These are phyloP conservation scores for Flaveria sonorensis DNA, from an alignment of 129 eudicot genomes.

Conservation along the genomic window DNA sequence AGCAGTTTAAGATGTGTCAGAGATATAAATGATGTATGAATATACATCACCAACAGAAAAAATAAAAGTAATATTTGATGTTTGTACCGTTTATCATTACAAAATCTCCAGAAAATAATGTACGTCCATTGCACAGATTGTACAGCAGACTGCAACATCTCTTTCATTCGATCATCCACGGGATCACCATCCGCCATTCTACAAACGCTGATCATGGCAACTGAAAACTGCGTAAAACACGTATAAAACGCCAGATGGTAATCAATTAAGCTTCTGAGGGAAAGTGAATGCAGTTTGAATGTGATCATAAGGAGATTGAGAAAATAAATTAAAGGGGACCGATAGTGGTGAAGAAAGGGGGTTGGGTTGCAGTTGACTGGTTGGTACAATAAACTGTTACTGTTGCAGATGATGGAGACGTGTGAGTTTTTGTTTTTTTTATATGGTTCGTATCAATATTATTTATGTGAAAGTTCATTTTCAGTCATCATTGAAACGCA, in stretches of 20 bases:
- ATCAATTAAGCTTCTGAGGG: neutral
- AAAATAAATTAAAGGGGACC: neutral
- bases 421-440: too few relatives aligned
- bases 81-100: slow-evolving; percentile 63
- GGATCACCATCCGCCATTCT: neutral
- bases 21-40: too few relatives aligned
- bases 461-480: neutral
- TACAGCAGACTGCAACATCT: slow-evolving; percentile 61
- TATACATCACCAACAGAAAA: too few relatives aligned
- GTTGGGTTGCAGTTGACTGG: slow-evolving; percentile 13
- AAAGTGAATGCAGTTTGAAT: too few relatives aligned
- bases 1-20: too few relatives aligned
- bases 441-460: too few relatives aligned
- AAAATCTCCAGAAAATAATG: slow-evolving; percentile 73
- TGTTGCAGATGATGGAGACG: neutral
- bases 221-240: neutral
- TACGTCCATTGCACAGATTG: slow-evolving; percentile 82
- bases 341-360: neutral
- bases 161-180: slow-evolving; percentile 40
- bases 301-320: neutral
- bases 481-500: too few relatives aligned
- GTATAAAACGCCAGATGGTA: neutral
- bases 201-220: neutral
- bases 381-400: neutral
- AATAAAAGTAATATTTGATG: too few relatives aligned